Evolutionary conservation across 83 land plant species (phyloP).

Genomic region (Diphasiastrum complanatum): DNA sequence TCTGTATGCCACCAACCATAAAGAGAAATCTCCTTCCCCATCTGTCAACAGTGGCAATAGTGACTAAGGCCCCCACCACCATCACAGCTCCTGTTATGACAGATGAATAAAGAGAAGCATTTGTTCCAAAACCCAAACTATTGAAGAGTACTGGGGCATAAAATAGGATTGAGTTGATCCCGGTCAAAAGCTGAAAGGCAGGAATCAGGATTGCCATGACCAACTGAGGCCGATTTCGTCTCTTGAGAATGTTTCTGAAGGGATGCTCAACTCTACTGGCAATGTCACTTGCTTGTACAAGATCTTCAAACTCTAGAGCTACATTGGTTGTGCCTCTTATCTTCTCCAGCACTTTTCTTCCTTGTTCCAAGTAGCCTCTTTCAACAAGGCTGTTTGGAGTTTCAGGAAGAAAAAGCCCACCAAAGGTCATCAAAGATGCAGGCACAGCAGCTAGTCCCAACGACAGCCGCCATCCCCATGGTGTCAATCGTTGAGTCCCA

Average conservation of each 20-base stretch:
- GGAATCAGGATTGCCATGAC: conserved; percentile 11
- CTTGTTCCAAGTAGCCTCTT: conserved; percentile 15
- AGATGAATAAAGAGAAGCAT: no score
- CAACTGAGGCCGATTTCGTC: conserved; percentile 2
- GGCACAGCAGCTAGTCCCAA: conserved; percentile 33
- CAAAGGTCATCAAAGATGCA: conserved; percentile 21
- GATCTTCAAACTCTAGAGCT: conserved; percentile 22
- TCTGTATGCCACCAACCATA: no score
- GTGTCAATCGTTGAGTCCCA: conserved; percentile 19
- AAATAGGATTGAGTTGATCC: no score
- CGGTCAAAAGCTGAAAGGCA: conserved; percentile 2
- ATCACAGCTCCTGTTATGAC: no score
- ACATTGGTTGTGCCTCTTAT: conserved; percentile 29
- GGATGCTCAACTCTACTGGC: conserved; percentile 8
- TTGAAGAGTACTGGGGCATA: no score
- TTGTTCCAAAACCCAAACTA: no score
- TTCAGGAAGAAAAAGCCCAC: conserved; percentile 30
- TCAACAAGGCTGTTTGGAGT: conserved; percentile 38
- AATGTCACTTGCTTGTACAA: conserved; percentile 12
- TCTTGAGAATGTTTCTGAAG: background rate
- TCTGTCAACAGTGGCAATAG: no score
- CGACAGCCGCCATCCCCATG: conserved; percentile 36
- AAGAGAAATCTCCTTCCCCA: no score
- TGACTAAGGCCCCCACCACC: no score
- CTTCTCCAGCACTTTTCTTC: conserved; percentile 15